phyloP scores from a whole-genome alignment of 305 asterid species.

The Fraxinus angustifolia region DNA sequence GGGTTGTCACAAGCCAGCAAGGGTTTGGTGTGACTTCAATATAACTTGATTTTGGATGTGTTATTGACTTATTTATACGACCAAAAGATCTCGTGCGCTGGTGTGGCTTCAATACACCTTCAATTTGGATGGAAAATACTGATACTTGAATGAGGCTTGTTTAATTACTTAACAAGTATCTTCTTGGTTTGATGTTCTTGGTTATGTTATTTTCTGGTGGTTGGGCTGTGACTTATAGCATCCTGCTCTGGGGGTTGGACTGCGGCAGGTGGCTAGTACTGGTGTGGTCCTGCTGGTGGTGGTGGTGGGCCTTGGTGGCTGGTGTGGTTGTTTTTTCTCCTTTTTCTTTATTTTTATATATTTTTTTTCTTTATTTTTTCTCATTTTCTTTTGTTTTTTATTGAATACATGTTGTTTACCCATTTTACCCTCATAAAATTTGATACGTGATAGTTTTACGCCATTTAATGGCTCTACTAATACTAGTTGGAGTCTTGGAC shows the following conservation, averaged over 20 bases:
- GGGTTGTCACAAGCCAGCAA: not conserved
- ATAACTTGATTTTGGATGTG: not conserved
- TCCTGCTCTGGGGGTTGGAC: not conserved
- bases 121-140: not conserved
- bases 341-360: not conserved
- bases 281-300: not conserved
- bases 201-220: not conserved
- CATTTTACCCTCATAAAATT: not conserved
- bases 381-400: not conserved
- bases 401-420: not conserved
- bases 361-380: too few species aligned
- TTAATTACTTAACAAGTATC: not conserved
- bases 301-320: not conserved
- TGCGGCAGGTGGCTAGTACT: not conserved
- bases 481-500: not conserved
- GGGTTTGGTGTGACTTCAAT: not conserved
- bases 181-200: not conserved
- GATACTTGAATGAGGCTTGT: not conserved
- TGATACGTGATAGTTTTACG: not conserved
- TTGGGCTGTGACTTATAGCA: not conserved
- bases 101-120: not conserved
- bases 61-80: too few species aligned
- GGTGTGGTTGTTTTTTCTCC: not conserved
- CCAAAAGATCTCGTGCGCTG: not conserved
- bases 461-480: not conserved